Percentiles rank a stretch among this genome's conserved stretches.
Evolutionary conservation across 305 asterid genomes (phyloP).

Genomic region (Fraxinus platypoda): DNA sequence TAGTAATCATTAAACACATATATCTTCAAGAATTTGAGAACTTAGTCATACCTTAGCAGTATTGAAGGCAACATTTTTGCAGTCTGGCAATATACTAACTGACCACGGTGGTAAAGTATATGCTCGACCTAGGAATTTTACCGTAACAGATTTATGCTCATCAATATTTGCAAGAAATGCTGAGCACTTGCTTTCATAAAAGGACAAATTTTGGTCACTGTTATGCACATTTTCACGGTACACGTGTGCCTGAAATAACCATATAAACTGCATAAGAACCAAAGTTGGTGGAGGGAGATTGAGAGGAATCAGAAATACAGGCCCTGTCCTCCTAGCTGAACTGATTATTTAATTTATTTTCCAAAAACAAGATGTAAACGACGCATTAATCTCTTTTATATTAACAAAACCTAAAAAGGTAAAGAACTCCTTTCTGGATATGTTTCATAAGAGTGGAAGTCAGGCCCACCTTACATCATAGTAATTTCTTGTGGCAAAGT

Average conservation of each 20-base stretch:
- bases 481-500: background rate
- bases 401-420: background rate
- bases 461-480: background rate
- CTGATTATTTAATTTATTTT: background rate
- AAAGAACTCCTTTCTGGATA: background rate
- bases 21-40: conserved; percentile 7
- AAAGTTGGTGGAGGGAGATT: background rate
- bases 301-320: background rate
- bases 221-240: conserved; percentile 40
- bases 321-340: background rate
- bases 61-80: conserved; percentile 68
- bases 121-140: conserved; percentile 53
- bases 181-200: conserved; percentile 49
- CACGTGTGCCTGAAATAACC: conserved; percentile 65
- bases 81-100: conserved; percentile 86
- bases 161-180: conserved; percentile 98
- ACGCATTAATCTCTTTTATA: background rate
- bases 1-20: background rate
- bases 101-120: conserved; percentile 92
- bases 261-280: conserved; percentile 17
- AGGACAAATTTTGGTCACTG: conserved; percentile 22
- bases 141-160: conserved; percentile 60
- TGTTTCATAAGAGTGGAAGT: background rate
- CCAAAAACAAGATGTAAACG: background rate
- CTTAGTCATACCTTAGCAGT: conserved; percentile 67